Conservation (phyloP, 129 eudicot genomes). For the Escallonia rubra region DNA sequence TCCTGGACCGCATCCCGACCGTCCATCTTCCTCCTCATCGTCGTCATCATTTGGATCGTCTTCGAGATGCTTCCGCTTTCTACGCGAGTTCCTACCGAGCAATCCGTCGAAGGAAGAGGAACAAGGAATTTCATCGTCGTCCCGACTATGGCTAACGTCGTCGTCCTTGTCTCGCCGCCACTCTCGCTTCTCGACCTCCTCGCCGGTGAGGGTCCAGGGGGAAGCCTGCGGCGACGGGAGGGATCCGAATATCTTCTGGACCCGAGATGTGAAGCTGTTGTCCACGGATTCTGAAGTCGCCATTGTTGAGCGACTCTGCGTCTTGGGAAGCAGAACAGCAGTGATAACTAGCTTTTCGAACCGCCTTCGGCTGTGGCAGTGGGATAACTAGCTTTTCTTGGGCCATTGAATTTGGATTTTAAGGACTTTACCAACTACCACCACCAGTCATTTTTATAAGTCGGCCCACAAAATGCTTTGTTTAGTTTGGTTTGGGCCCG, state of each 20-base stretch:
- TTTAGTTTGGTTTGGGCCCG: too few relatives aligned
- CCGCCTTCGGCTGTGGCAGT: constrained; percentile 2
- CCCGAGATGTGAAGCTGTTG: constrained; percentile 35
- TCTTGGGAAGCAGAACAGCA: too few relatives aligned
- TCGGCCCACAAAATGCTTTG: too few relatives aligned
- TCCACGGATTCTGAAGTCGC: constrained; percentile 6
- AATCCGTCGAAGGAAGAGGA: constrained; percentile 30
- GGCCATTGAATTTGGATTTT: too few relatives aligned
- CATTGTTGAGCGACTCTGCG: neutral
- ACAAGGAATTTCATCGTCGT: constrained; percentile 28
- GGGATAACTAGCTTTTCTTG: too few relatives aligned
- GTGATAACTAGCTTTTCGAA: neutral
- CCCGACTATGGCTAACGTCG: neutral
- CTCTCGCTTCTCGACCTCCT: constrained; percentile 17
- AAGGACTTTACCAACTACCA: too few relatives aligned
- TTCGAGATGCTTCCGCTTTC: neutral
- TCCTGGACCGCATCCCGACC: neutral
- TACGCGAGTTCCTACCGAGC: neutral
- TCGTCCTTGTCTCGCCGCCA: constrained; percentile 25
- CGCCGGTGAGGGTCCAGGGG: constrained; percentile 40
- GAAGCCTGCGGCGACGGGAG: constrained; percentile 22
- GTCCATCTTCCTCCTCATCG: constrained; percentile 9
- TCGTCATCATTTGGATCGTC: constrained; percentile 1
- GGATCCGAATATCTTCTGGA: constrained; percentile 38
- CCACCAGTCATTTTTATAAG: too few relatives aligned